Percentiles rank a stretch among this genome's conserved stretches.
phyloP scores from a whole-genome alignment of 495 filamentous ascomycete species.

The Delitschia confertaspora region DNA sequence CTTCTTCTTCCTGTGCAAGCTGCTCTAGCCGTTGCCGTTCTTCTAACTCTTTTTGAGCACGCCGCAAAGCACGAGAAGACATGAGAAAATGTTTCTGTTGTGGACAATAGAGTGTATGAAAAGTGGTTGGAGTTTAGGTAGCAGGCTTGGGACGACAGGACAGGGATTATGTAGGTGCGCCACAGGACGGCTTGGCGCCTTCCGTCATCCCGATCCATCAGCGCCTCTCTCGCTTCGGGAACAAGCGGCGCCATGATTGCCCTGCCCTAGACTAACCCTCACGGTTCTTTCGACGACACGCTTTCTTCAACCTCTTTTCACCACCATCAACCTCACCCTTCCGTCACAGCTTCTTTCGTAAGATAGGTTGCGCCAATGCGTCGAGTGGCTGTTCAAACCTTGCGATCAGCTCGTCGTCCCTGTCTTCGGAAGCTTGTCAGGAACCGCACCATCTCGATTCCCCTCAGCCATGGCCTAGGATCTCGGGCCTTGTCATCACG shows the following conservation, averaged over 20 bases:
- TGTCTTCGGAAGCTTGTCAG: slow-evolving; percentile 45
- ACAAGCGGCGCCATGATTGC: too few species aligned
- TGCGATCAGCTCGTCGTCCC: slow-evolving; percentile 53
- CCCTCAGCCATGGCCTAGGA: slow-evolving; percentile 41
- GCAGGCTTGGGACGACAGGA: background rate
- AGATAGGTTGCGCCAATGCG: too few species aligned
- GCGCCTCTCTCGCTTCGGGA: too few species aligned
- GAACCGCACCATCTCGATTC: slow-evolving; percentile 40
- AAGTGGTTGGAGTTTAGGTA: background rate
- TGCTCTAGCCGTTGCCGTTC: slow-evolving; percentile 49
- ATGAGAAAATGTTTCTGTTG: slow-evolving; percentile 39
- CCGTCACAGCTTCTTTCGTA: slow-evolving; percentile 6
- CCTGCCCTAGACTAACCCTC: too few species aligned
- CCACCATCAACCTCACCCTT: background rate
- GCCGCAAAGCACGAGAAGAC: slow-evolving; percentile 73
- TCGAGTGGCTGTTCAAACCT: slow-evolving; percentile 52
- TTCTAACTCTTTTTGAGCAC: slow-evolving; percentile 52
- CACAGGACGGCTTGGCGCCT: too few species aligned
- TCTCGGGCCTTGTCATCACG: slow-evolving; percentile 39
- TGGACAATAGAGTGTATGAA: background rate
- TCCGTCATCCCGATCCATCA: too few species aligned
- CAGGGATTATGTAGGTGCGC: background rate
- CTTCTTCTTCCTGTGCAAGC: slow-evolving; percentile 36
- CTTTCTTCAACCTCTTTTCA: background rate
- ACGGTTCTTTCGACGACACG: too few species aligned